A percentile compares a stretch with the other conserved stretches of the same genome.
phyloP scores from a whole-genome alignment of 2,329 filamentous ascomycete genomes.

The Botryotinia convoluta region DNA sequence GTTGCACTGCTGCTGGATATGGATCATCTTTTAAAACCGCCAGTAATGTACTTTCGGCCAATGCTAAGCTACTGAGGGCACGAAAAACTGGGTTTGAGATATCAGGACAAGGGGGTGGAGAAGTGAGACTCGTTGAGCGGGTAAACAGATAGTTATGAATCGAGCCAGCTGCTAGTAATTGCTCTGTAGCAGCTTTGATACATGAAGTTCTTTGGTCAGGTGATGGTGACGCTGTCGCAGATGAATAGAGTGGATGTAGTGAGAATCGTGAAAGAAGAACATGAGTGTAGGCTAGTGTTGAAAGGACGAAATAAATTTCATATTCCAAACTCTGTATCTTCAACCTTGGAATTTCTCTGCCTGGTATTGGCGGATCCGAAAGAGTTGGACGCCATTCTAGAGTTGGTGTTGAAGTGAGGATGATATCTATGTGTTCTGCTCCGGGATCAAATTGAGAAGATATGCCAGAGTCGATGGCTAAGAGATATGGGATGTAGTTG shows the following conservation, averaged over 20 bases:
- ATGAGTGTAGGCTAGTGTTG: constrained; percentile 73
- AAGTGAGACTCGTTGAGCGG: constrained; percentile 48
- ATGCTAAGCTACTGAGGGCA: constrained; percentile 62
- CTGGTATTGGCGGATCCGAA: constrained; percentile 60
- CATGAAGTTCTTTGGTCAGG: constrained; percentile 66
- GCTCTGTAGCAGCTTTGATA: constrained; percentile 71
- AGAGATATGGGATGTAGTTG: constrained; percentile 79
- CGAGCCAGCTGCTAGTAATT: constrained; percentile 74
- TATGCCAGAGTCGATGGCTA: constrained; percentile 74
- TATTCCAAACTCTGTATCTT: constrained; percentile 73
- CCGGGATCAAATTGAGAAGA: constrained; percentile 48
- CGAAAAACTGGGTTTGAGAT: constrained; percentile 52
- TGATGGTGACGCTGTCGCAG: constrained; percentile 57
- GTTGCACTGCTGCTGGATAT: constrained; percentile 78
- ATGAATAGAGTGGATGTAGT: constrained; percentile 71
- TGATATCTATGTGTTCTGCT: constrained; percentile 64
- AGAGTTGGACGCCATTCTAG: constrained; percentile 86
- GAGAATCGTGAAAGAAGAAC: constrained; percentile 68
- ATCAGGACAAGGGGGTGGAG: constrained; percentile 48
- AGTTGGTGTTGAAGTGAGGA: constrained; percentile 57
- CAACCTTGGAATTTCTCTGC: constrained; percentile 63
- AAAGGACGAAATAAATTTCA: constrained; percentile 77
- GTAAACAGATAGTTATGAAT: constrained; percentile 71
- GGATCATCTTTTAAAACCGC: constrained; percentile 93
- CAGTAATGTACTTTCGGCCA: constrained; percentile 86